phyloP scores from a whole-genome alignment of 768 basidiomycete genomes.

The Termitomyces sp. region DNA sequence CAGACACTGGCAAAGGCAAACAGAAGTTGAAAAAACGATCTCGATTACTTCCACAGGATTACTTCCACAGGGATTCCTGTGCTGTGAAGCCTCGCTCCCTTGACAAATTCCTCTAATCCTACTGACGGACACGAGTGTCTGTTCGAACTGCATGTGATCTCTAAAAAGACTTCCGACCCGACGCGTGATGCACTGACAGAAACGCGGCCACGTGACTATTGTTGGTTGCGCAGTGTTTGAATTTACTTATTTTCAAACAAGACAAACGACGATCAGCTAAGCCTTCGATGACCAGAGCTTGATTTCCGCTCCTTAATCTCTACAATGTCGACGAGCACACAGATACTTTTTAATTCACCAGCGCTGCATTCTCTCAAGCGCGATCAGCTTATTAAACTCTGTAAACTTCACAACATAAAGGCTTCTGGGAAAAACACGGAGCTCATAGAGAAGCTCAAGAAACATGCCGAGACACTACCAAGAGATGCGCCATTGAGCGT shows the following conservation, averaged over 20 bases:
- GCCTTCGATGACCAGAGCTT: slow-evolving; percentile 5
- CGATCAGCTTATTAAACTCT: slow-evolving; percentile 78
- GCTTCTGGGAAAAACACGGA: slow-evolving; percentile 77
- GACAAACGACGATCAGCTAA: neutral
- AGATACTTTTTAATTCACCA: slow-evolving; percentile 81
- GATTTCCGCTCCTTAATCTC: neutral
- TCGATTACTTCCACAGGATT: too few species aligned
- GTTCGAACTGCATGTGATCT: too few species aligned
- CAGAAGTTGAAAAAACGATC: too few species aligned
- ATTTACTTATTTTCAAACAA: neutral
- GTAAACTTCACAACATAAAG: slow-evolving; percentile 79
- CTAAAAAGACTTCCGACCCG: too few species aligned
- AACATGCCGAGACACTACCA: slow-evolving; percentile 62
- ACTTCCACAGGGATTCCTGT: too few species aligned
- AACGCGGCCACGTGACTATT: slow-evolving; percentile 1
- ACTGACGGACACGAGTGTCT: too few species aligned
- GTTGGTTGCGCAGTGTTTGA: neutral
- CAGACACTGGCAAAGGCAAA: too few species aligned
- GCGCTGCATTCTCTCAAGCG: slow-evolving; percentile 81
- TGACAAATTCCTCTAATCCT: too few species aligned
- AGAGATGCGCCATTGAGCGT: slow-evolving; percentile 50
- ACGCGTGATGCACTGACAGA: too few species aligned
- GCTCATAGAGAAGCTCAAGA: slow-evolving; percentile 61
- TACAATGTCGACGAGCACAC: slow-evolving; percentile 63
- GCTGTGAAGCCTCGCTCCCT: too few species aligned